Base-by-base conservation (phyloP, 495 filamentous ascomycete species). In the Tuber magnatum region DNA sequence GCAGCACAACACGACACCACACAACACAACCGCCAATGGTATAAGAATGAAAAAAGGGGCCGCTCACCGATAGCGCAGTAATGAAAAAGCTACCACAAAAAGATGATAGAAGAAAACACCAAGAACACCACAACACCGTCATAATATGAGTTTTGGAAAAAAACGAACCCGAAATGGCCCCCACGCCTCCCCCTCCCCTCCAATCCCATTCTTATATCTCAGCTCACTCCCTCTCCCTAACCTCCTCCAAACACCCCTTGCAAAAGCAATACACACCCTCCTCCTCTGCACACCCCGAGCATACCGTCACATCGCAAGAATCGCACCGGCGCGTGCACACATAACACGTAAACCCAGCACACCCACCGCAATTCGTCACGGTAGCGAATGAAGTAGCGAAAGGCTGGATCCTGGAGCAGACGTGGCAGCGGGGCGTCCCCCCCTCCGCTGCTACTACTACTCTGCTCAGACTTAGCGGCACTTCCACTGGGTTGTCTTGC, bases 261-360 rank as follows among this genome's bases (percentile, higher is more conserved):
- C 79, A 80, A 42, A 80, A 81, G 73, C 78, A 78, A 72, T 80
- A 75, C 18, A 80, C 78, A 35, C 69, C 79, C 69, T 81, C 80
- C 74, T 80, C 79, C 48, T 77, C 75, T 4, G 71, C 56, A 38
- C 79, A 80, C 56, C 41, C 72, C 16, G 78, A 80, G 68, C 79
- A 80, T 28, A 80, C 79, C 42, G 74, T 80, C 68, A 78, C 79
- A n/a, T 80, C 75, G 39, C 79, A 80, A 40, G 69, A 46, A 65
- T 80, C 78, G 20, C 79, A 80, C 43, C 61, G 76, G 16, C 79
- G 48, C 32, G 79, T 80, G 56, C 79, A 80, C 72, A 80, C 79
- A 24, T 80, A 77, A 41, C 79, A 80, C 43, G 78, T 80, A 14
- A 42, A 10, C 41, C 72, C 68, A 28, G 12, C 43, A 28, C 79